Conservation (phyloP, 352 stramenopile species). For the Globisporangium takayamanum region DNA sequence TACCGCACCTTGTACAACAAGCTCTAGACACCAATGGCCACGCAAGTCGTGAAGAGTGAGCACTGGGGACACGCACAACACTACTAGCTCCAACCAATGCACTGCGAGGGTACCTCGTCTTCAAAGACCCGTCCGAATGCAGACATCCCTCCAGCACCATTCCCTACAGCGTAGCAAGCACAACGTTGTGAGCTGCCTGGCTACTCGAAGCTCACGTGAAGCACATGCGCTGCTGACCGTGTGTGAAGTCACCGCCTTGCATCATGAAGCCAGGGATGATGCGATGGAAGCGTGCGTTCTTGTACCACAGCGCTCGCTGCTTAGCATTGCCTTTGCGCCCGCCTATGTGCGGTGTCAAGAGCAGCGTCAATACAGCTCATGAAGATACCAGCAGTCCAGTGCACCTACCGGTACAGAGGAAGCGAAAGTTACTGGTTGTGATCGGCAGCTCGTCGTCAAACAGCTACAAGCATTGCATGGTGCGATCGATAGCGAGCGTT, state of each 20-base stretch:
- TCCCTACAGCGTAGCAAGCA: slow-evolving; percentile 29
- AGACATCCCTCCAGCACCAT: slow-evolving; percentile 90
- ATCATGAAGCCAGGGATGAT: slow-evolving; percentile 99
- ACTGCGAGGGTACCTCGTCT: slow-evolving; percentile 79
- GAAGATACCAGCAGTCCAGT: too few relatives aligned
- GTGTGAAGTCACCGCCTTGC: slow-evolving; percentile 92
- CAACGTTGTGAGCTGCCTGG: not conserved
- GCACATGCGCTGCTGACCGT: slow-evolving; percentile 31
- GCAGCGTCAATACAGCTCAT: not conserved
- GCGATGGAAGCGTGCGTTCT: slow-evolving; percentile 95
- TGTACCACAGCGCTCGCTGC: slow-evolving; percentile 80
- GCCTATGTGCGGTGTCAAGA: slow-evolving; percentile 13
- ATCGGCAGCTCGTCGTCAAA: slow-evolving; percentile 67
- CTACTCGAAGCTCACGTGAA: not conserved
- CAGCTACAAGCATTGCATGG: slow-evolving; percentile 22
- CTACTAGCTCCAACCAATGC: not conserved
- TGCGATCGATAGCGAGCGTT: not conserved
- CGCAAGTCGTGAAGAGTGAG: not conserved
- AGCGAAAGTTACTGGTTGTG: slow-evolving; percentile 63
- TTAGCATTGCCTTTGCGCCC: slow-evolving; percentile 49
- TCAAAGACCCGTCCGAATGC: slow-evolving; percentile 94
- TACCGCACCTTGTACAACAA: slow-evolving; percentile 63
- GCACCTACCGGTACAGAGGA: slow-evolving; percentile 52
- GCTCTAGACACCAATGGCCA: slow-evolving; percentile 50
- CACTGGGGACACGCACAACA: not conserved